Conservation (phyloP, 2,329 filamentous ascomycete genomes). For the Mariannaea sp. region DNA sequence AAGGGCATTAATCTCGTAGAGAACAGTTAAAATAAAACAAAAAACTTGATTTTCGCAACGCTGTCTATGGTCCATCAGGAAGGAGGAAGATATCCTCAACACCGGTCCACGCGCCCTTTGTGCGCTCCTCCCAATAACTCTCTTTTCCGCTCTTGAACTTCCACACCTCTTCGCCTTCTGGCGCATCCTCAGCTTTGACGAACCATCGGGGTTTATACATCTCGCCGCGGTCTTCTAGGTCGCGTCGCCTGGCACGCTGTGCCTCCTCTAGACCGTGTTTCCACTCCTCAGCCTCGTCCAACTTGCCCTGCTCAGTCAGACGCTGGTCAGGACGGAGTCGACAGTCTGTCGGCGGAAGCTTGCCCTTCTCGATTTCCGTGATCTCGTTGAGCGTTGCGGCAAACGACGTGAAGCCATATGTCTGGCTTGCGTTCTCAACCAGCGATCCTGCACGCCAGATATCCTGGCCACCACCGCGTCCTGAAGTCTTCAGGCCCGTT, state of each 20-base stretch:
- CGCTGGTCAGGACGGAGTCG: constrained; percentile 86
- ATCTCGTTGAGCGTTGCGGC: constrained; percentile 87
- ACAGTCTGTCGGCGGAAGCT: constrained; percentile 80
- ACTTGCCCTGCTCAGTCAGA: constrained; percentile 77
- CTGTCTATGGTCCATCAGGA: constrained; percentile 30
- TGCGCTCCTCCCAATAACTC: constrained; percentile 90
- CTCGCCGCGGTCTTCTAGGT: constrained; percentile 76
- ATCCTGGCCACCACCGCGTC: constrained; percentile 63
- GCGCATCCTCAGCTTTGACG: constrained; percentile 64
- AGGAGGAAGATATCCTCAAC: constrained; percentile 56
- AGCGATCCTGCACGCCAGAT: constrained; percentile 81
- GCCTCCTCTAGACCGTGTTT: constrained; percentile 86
- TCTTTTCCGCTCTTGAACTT: constrained; percentile 79
- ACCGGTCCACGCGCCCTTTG: constrained; percentile 67
- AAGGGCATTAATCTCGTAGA: too few relatives aligned
- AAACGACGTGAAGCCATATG: constrained; percentile 88
- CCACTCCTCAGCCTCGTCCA: constrained; percentile 81
- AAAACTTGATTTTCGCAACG: constrained; percentile 8
- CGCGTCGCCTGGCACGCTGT: constrained; percentile 75
- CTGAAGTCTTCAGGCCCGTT: constrained; percentile 67
- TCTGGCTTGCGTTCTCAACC: constrained; percentile 76
- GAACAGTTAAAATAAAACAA: background rate
- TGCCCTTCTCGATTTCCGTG: constrained; percentile 75
- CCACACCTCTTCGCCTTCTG: constrained; percentile 71
- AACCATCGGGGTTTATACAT: constrained; percentile 84